These are phyloP conservation scores for Quercus dentata DNA, from an alignment of 306 rosid species.

Conservation along the genomic window DNA sequence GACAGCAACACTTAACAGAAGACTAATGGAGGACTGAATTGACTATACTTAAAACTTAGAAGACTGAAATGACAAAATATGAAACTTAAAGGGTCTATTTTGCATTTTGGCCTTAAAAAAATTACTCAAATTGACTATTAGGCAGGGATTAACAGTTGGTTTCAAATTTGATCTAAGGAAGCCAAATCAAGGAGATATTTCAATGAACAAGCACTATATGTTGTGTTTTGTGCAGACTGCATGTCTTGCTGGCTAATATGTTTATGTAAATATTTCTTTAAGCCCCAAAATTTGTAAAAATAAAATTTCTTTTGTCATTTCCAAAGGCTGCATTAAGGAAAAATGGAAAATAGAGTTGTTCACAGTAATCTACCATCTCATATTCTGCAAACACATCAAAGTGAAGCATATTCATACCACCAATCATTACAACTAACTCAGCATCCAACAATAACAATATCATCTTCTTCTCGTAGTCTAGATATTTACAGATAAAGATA, in stretches of 20 bases:
- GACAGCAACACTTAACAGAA: no score
- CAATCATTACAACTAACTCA: background rate
- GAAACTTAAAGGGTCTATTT: no score
- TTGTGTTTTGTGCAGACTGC: background rate
- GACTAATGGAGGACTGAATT: no score
- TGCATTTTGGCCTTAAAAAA: background rate
- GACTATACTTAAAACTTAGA: no score
- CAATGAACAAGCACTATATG: background rate
- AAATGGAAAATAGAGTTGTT: background rate
- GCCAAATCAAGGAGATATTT: background rate
- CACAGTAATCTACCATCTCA: background rate
- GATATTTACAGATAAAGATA: background rate
- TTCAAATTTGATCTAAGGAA: background rate
- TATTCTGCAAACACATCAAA: background rate
- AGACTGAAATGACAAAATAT: no score
- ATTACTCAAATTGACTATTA: background rate
- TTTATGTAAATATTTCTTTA: background rate
- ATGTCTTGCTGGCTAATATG: background rate
- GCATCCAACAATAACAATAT: background rate
- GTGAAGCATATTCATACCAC: background rate
- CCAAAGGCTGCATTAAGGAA: background rate
- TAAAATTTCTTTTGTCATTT: background rate
- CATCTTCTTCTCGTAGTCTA: background rate
- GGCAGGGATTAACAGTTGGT: background rate
- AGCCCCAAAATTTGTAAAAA: background rate